These are phyloP conservation scores for Ceriops decandra DNA, from an alignment of 345 rosid species.

Conservation along the genomic window DNA sequence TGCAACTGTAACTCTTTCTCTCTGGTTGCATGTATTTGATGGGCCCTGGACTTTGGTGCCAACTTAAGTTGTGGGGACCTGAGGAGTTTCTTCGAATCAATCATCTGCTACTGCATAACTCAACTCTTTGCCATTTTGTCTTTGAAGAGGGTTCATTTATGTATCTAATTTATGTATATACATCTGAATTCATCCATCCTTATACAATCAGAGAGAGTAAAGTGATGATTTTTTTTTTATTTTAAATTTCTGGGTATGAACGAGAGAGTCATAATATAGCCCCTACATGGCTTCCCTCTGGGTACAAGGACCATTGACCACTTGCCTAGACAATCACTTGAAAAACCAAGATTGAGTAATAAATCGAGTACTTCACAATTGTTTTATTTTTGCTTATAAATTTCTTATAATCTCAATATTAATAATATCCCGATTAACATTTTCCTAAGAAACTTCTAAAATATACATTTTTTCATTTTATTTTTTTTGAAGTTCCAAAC, in stretches of 20 bases:
- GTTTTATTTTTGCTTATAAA: neutral
- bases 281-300: too few species aligned
- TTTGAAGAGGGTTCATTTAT: neutral
- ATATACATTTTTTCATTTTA: too few species aligned
- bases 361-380: neutral
- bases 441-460: too few species aligned
- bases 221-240: neutral
- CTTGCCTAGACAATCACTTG: too few species aligned
- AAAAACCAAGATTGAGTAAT: too few species aligned
- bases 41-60: conserved; percentile 60
- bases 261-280: too few species aligned
- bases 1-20: conserved; percentile 48
- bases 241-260: too few species aligned
- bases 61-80: conserved; percentile 9
- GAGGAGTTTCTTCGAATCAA: neutral
- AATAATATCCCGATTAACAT: too few species aligned
- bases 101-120: neutral
- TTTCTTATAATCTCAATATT: too few species aligned
- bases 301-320: too few species aligned
- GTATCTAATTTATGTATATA: neutral
- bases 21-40: conserved; percentile 59
- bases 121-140: neutral
- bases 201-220: neutral
- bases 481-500: too few species aligned
- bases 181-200: neutral